Percentiles rank a stretch among this genome's conserved stretches.
These are phyloP conservation scores for Porcisia deanei DNA, from an alignment of 208 protist genomes.

Conservation along the genomic window DNA sequence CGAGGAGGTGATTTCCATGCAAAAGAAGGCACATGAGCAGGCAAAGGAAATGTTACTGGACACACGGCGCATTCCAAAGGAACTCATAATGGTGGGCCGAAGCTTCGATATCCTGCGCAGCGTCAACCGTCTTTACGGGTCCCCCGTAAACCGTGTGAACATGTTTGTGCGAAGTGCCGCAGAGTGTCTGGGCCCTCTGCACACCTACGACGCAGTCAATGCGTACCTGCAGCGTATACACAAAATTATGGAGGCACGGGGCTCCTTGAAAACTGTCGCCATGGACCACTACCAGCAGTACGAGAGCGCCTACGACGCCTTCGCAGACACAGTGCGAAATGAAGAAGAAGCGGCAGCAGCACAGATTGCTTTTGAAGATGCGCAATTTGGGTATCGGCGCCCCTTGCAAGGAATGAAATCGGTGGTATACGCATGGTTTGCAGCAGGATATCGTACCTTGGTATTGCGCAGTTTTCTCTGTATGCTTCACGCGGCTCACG, in stretches of 20 bases:
- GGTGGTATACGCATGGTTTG: constrained; percentile 6
- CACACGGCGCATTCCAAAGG: constrained; percentile 61
- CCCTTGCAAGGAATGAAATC: neutral
- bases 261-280: neutral
- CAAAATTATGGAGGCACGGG: constrained; percentile 10
- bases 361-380: constrained; percentile 33
- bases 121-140: constrained; percentile 81
- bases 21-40: constrained; percentile 38
- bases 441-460: constrained; percentile 35
- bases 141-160: constrained; percentile 78
- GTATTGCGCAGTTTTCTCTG: constrained; percentile 47
- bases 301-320: constrained; percentile 53
- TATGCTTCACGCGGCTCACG: constrained; percentile 35
- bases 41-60: constrained; percentile 53
- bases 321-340: constrained; percentile 26
- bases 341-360: constrained; percentile 42
- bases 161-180: constrained; percentile 74
- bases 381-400: neutral
- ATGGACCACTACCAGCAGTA: constrained; percentile 27
- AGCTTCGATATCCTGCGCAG: constrained; percentile 82
- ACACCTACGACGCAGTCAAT: constrained; percentile 56
- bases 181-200: constrained; percentile 53
- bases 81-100: constrained; percentile 73
- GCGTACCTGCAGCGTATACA: constrained; percentile 48
- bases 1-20: constrained; percentile 67